Evolutionary conservation across 164 flowering plant genomes (phyloP).

Genomic region (Paratinospora sagittata): DNA sequence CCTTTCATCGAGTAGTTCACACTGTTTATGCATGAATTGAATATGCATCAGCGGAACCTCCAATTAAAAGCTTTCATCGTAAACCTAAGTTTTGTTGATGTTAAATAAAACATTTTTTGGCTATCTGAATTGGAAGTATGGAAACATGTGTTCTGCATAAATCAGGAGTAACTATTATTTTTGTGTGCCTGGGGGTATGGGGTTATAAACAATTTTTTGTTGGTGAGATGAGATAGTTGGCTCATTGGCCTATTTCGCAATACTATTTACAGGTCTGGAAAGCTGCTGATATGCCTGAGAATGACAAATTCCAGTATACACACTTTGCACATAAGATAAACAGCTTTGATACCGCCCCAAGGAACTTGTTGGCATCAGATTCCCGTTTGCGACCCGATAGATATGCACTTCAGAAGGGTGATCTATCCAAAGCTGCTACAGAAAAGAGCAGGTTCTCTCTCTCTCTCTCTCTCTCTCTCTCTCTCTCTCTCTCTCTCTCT

Average conservation of each 20-base stretch:
- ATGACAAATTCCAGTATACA: constrained; percentile 81
- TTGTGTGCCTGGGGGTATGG: not conserved
- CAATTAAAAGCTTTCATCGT: no score
- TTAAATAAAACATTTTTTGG: no score
- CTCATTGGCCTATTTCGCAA: not conserved
- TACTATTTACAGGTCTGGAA: constrained; percentile 55
- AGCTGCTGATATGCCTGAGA: constrained; percentile 52
- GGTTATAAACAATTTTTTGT: not conserved
- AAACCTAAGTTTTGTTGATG: no score
- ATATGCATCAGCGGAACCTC: no score
- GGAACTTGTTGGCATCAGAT: constrained; percentile 71
- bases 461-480: constrained; percentile 19
- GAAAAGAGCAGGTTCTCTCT: constrained; percentile 67
- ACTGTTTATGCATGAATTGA: no score
- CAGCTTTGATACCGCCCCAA: constrained; percentile 84
- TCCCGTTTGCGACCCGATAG: constrained; percentile 89
- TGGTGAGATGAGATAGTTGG: not conserved
- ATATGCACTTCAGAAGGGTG: constrained; percentile 78
- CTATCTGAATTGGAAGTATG: no score
- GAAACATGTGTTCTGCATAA: not conserved
- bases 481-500: no score
- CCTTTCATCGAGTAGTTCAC: no score
- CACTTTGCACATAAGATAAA: constrained; percentile 78
- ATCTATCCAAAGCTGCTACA: constrained; percentile 60
- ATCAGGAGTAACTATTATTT: not conserved